These are phyloP conservation scores for Cladosporium velox DNA, from an alignment of 2,329 filamentous ascomycete genomes.

Conservation along the genomic window DNA sequence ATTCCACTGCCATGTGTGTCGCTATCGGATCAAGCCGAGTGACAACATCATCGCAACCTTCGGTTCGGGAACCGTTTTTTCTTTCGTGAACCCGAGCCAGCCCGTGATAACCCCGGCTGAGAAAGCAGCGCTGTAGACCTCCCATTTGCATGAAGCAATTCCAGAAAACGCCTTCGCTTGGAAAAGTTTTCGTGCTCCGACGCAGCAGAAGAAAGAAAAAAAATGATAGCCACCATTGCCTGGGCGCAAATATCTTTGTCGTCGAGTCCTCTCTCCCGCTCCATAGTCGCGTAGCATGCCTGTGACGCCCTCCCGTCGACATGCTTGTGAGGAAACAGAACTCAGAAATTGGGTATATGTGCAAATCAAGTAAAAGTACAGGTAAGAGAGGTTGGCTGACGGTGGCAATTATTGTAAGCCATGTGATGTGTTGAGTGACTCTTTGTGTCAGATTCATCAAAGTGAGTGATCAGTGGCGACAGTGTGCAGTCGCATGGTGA, in stretches of 20 bases:
- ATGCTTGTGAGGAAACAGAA: slow-evolving; percentile 16
- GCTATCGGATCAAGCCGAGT: not conserved
- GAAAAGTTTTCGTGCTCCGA: not conserved
- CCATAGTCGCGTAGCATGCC: slow-evolving; percentile 16
- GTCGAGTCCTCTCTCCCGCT: slow-evolving; percentile 2
- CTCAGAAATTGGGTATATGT: slow-evolving; percentile 20
- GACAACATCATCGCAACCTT: not conserved
- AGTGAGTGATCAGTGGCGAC: not conserved
- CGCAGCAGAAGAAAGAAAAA: not conserved
- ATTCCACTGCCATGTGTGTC: not conserved
- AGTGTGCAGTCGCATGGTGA: not conserved
- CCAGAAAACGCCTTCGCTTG: slow-evolving; percentile 7
- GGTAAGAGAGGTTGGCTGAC: slow-evolving; percentile 7
- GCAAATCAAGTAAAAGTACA: slow-evolving; percentile 21
- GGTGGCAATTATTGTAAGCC: slow-evolving; percentile 1
- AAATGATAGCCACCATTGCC: slow-evolving; percentile 10
- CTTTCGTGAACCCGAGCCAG: not conserved
- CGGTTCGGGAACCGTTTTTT: slow-evolving; percentile 6
- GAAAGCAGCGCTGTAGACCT: slow-evolving; percentile 2
- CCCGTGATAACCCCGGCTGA: not conserved
- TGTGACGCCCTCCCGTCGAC: slow-evolving; percentile 18
- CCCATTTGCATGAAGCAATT: not conserved
- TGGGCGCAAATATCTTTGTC: not conserved
- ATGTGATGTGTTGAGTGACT: not conserved
- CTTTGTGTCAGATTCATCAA: not conserved